Conservation (phyloP, 371 early-diverging fungal species). For the Haplosporangium sp. region DNA sequence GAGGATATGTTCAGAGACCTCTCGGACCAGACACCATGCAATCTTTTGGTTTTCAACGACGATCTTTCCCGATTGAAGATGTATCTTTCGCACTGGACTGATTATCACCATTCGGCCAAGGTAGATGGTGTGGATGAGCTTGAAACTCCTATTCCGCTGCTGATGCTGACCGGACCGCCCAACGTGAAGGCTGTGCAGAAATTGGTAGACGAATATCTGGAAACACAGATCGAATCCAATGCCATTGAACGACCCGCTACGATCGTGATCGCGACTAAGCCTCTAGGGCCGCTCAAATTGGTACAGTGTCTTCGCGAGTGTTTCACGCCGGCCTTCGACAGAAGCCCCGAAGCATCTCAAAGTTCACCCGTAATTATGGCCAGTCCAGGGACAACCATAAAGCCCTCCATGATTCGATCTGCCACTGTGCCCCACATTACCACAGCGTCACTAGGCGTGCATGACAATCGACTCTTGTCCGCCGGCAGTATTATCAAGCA, state of each 20-base stretch:
- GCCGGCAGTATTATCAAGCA: constrained; percentile 35
- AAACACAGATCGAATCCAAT: constrained; percentile 29
- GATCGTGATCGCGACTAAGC: constrained; percentile 45
- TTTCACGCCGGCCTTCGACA: constrained; percentile 44
- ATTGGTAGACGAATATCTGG: constrained; percentile 39
- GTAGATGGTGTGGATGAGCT: constrained; percentile 3
- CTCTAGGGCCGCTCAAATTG: constrained; percentile 48
- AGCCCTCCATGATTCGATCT: constrained; percentile 38
- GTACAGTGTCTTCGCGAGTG: constrained; percentile 50
- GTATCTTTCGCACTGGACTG: constrained; percentile 33
- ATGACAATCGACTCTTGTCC: constrained; percentile 25
- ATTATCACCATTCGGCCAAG: constrained; percentile 12
- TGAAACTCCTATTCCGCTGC: constrained; percentile 25
- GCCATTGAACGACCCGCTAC: constrained; percentile 33
- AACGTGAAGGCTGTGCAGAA: constrained; percentile 26
- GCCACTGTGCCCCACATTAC: constrained; percentile 43
- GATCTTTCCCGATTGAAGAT: constrained; percentile 32
- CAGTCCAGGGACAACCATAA: background rate
- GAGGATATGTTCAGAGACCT: constrained; percentile 41
- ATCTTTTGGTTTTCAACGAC: constrained; percentile 43
- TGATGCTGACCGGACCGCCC: constrained; percentile 28
- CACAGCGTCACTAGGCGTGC: constrained; percentile 25
- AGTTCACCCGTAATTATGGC: constrained; percentile 30
- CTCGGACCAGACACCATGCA: constrained; percentile 24
- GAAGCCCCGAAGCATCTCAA: constrained; percentile 28